phyloP scores from a whole-genome alignment of 176 grass and related monocot species.

The Oryza meyeriana region DNA sequence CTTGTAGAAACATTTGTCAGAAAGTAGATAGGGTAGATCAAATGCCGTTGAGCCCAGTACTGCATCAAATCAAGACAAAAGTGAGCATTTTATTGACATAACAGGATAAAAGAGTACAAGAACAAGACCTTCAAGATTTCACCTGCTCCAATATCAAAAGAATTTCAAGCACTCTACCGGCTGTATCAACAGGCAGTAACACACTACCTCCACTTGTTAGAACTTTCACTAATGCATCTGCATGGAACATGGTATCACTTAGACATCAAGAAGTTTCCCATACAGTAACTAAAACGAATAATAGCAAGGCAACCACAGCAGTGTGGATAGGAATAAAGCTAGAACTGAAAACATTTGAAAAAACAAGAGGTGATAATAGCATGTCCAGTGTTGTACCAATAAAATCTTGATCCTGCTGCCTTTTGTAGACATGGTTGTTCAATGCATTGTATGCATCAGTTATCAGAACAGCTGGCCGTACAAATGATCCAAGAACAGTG shows the following conservation, averaged over 20 bases:
- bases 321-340: background rate
- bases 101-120: background rate
- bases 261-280: background rate
- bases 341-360: background rate
- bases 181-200: conserved; percentile 89
- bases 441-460: conserved; percentile 93
- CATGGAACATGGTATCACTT: conserved; percentile 40
- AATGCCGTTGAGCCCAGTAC: conserved; percentile 74
- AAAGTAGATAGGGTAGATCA: conserved; percentile 88
- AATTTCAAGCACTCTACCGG: conserved; percentile 92
- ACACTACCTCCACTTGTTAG: conserved; percentile 70
- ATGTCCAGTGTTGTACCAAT: conserved; percentile 49
- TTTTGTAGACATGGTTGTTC: conserved; percentile 91
- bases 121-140: conserved; percentile 10
- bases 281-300: conserved; percentile 4
- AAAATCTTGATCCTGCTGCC: conserved; percentile 86
- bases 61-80: conserved; percentile 53
- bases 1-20: conserved; percentile 93
- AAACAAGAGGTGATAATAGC: background rate
- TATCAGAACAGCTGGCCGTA: conserved; percentile 95
- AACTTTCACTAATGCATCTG: conserved; percentile 73
- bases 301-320: background rate
- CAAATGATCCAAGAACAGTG: conserved; percentile 79
- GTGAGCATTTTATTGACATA: conserved; percentile 25
- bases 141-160: conserved; percentile 91